These are phyloP conservation scores for Lichtheimia hyalospora DNA, from an alignment of 371 early-diverging fungal genomes.

Conservation along the genomic window DNA sequence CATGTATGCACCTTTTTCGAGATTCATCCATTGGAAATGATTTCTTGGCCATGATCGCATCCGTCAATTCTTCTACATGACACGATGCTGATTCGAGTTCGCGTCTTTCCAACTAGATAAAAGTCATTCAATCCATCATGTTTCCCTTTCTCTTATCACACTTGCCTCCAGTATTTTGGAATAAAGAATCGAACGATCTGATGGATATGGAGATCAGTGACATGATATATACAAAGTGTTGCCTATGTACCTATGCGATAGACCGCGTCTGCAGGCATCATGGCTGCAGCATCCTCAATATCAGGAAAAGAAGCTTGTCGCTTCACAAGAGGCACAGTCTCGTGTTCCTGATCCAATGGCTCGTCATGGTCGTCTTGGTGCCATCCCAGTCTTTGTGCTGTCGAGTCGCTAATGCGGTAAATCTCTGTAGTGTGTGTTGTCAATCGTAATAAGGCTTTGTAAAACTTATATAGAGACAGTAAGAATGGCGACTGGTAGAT, in stretches of 20 bases:
- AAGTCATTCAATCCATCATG: not conserved
- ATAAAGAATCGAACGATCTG: conserved; percentile 54
- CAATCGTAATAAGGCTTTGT: conserved; percentile 51
- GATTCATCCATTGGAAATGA: conserved; percentile 40
- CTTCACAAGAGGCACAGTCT: not conserved
- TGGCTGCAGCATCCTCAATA: not conserved
- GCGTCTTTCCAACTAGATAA: conserved; percentile 47
- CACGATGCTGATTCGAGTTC: conserved; percentile 45
- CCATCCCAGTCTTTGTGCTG: conserved; percentile 24
- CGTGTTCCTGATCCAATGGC: conserved; percentile 14
- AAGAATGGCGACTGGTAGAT: conserved; percentile 54
- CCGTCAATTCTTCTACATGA: conserved; percentile 34
- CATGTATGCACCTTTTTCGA: conserved; percentile 8
- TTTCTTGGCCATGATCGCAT: conserved; percentile 50
- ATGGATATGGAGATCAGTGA: not conserved
- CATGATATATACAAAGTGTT: not conserved
- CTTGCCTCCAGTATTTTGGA: conserved; percentile 51
- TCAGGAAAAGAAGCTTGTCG: not conserved
- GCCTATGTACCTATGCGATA: conserved; percentile 18
- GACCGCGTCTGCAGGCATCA: conserved; percentile 10
- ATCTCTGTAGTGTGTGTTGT: conserved; percentile 63
- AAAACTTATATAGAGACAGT: conserved; percentile 50
- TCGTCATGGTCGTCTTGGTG: conserved; percentile 23
- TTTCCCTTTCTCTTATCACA: no score
- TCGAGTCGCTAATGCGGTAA: conserved; percentile 56